Evolutionary conservation across 768 basidiomycete species (phyloP).

Genomic region (Auriscalpium orientale): DNA sequence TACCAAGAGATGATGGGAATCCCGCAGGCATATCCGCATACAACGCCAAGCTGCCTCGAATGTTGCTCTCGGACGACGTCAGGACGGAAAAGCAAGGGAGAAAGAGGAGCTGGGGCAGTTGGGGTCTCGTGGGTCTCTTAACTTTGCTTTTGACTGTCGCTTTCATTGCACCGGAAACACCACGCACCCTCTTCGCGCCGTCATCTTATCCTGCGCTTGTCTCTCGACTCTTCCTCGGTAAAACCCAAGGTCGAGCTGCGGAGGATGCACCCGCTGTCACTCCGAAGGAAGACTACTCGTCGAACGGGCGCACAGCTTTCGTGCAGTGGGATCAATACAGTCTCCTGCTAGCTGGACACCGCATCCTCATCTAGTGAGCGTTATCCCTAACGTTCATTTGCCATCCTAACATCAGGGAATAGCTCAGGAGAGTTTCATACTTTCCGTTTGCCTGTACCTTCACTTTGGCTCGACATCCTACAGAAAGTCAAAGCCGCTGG

Average conservation of each 20-base stretch:
- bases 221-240: no score
- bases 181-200: no score
- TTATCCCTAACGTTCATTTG: background rate
- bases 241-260: background rate
- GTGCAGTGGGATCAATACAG: constrained; percentile 17
- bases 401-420: background rate
- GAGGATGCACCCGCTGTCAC: background rate
- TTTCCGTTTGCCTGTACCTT: constrained; percentile 72
- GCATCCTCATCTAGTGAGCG: background rate
- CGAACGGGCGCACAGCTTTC: constrained; percentile 9
- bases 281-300: background rate
- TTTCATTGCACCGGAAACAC: no score
- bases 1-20: no score
- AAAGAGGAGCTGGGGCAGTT: no score
- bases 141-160: no score
- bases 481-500: constrained; percentile 79
- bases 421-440: constrained; percentile 85
- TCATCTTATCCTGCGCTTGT: no score
- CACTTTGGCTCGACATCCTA: constrained; percentile 75
- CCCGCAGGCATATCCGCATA: no score
- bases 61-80: no score
- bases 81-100: no score
- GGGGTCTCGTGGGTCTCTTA: no score
- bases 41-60: no score
- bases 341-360: constrained; percentile 12